Percentiles rank a stretch among this genome's conserved stretches.
Evolutionary conservation across 352 stramenopile species (phyloP).

Genomic region (Phytopythium delawarense): DNA sequence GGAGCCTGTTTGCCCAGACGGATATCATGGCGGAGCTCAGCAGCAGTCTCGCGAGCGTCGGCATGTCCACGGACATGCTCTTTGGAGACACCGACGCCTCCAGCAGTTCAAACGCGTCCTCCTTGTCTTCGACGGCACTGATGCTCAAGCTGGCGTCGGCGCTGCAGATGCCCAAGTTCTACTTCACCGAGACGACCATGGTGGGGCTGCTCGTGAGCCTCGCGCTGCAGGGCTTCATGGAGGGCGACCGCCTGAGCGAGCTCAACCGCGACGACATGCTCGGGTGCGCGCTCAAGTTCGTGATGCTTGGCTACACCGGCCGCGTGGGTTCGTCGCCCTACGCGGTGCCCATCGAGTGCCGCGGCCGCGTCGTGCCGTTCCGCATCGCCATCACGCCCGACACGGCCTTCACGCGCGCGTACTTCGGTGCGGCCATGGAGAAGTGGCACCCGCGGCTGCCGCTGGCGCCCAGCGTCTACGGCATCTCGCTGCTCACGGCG

Average conservation of each 20-base stretch:
- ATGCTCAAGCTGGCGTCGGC: conserved; percentile 22
- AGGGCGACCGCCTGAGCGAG: conserved; percentile 41
- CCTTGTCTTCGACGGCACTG: conserved; percentile 6
- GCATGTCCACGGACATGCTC: conserved; percentile 1
- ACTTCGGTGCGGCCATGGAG: conserved; percentile 41
- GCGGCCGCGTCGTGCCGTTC: conserved; percentile 56
- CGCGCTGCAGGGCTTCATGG: conserved; percentile 37
- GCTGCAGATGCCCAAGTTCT: conserved; percentile 46
- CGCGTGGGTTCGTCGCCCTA: conserved; percentile 27
- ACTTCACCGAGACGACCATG: conserved; percentile 67
- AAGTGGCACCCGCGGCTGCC: conserved; percentile 57
- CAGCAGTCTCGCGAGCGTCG: conserved; percentile 1
- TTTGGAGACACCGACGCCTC: background rate
- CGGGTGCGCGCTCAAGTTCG: conserved; percentile 42
- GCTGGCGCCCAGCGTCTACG: conserved; percentile 28
- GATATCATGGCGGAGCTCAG: conserved; percentile 27
- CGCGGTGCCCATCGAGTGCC: conserved; percentile 38
- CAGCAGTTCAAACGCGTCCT: background rate
- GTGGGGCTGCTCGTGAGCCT: conserved; percentile 51
- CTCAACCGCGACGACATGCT: conserved; percentile 32
- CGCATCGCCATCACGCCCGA: conserved; percentile 73
- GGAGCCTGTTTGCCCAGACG: conserved; percentile 36
- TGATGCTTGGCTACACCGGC: conserved; percentile 49
- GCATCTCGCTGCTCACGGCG: conserved; percentile 40
- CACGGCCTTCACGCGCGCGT: conserved; percentile 59